Base-by-base conservation (phyloP, 2,329 filamentous ascomycete species). In the Penicillium sp. region DNA sequence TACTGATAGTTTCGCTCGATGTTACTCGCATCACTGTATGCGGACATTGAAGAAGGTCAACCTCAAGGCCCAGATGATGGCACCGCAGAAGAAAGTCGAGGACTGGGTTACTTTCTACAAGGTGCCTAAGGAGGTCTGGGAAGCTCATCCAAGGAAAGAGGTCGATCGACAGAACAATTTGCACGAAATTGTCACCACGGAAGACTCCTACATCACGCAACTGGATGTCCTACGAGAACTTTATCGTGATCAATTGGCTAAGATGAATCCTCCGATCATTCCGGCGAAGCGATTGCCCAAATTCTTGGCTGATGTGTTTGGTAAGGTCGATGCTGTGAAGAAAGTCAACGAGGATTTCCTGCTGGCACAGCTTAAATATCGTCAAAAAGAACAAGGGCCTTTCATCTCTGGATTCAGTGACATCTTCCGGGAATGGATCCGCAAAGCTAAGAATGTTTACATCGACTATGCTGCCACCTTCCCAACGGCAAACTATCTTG, bases 391-490 rank as follows among this genome's bases (percentile, higher is more conserved):
- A 71, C 93, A 99, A 76, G 94, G 94, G 0, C 94, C 94, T 0
- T 99, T 92, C 87, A 88, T 99, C 57, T 82, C 85, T 13, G 94
- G 94, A 3, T 97, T 97, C 76, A 97, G 92, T 71, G 94, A 97
- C 69, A 91, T 99, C 49, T 97, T 99, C 80, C 83, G 94, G 57
- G 94, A 99, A 76, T 99, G 94, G 94, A 96, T 97, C 60, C 86
- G 94, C 61, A 97, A 97, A 74, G 94, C 94, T 33, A 91, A 88
- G 73, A 80, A 83, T 2, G 88, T 91, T 11, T 99, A 97, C 71
- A 87, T 97, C 59, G 92, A 96, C 57, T 99, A 97, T 73, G 93
- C 93, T 39, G 87, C 89, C 1, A 87, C 87, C 0, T 97, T 94
- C 65, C 93, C 93, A 0, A 86, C 88, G 57, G 93, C 94, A 1